Conservation (phyloP, 139 green algal species). For the Chlamydomonas asymmetrica region DNA sequence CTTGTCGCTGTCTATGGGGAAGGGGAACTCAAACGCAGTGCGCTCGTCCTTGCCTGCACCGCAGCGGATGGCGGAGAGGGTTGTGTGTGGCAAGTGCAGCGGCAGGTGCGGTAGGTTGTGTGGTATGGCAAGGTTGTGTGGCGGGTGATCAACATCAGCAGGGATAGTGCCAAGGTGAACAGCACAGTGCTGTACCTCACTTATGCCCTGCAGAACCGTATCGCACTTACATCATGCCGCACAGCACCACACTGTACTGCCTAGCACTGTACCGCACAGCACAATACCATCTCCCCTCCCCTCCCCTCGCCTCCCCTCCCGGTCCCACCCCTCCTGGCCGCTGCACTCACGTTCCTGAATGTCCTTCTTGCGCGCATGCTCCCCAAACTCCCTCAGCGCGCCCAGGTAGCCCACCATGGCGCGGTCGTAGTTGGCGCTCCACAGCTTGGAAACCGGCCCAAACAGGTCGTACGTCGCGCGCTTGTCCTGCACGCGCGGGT, state of each 20-base stretch:
- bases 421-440: slow-evolving; percentile 81
- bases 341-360: slow-evolving; percentile 4
- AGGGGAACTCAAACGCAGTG: slow-evolving; percentile 78
- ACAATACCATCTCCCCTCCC: neutral
- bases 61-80: too few species aligned
- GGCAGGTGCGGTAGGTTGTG: neutral
- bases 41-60: slow-evolving; percentile 17
- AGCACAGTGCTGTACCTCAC: too few species aligned
- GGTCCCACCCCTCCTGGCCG: too few species aligned
- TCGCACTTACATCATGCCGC: too few species aligned
- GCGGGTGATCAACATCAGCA: too few species aligned
- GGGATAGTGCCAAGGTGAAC: too few species aligned
- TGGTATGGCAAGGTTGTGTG: neutral
- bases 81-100: neutral
- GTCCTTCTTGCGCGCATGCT: slow-evolving; percentile 54
- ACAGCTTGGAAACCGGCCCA: slow-evolving; percentile 87
- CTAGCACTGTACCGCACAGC: too few species aligned
- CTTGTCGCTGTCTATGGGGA: slow-evolving; percentile 85
- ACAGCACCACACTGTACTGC: too few species aligned
- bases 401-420: slow-evolving; percentile 79
- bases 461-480: slow-evolving; percentile 83
- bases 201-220: too few species aligned
- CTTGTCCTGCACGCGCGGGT: slow-evolving; percentile 78
- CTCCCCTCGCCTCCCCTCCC: neutral
- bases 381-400: slow-evolving; percentile 87